phyloP scores from a whole-genome alignment of 176 grass and related monocot genomes.

The Oryza glumipatula region DNA sequence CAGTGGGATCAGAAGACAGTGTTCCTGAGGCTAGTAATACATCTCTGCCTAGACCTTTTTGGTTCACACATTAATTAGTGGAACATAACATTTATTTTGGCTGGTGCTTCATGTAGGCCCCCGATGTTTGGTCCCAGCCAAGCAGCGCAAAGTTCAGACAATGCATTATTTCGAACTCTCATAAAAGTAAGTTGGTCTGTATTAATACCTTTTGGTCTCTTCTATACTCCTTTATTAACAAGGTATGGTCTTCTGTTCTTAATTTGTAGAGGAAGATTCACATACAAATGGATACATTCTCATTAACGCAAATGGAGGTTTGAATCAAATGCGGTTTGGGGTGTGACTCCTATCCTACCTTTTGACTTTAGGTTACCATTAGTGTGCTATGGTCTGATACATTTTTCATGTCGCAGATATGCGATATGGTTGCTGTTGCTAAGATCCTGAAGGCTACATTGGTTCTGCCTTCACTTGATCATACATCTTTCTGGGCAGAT shows the following conservation, averaged over 20 bases:
- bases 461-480: constrained; percentile 97
- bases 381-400: constrained; percentile 35
- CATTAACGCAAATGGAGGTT: constrained; percentile 98
- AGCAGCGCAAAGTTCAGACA: constrained; percentile 72
- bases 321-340: constrained; percentile 99
- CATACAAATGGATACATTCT: constrained; percentile 88
- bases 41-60: constrained; percentile 33
- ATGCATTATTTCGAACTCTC: constrained; percentile 78
- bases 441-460: constrained; percentile 95
- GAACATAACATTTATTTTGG: constrained; percentile 27
- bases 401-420: constrained; percentile 76
- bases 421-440: constrained; percentile 98
- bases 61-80: constrained; percentile 16
- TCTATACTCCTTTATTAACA: constrained; percentile 30
- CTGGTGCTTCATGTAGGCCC: constrained; percentile 56
- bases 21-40: constrained; percentile 71
- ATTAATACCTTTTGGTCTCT: constrained; percentile 24
- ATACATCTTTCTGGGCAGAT: constrained; percentile 99
- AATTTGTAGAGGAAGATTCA: constrained; percentile 68
- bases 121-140: constrained; percentile 79
- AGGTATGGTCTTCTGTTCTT: constrained; percentile 11
- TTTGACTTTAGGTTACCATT: constrained; percentile 34
- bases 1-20: constrained; percentile 58
- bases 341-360: constrained; percentile 60
- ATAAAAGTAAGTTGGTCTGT: constrained; percentile 76